phyloP scores from a whole-genome alignment of 106 monocot species.

The Allium sativum region DNA sequence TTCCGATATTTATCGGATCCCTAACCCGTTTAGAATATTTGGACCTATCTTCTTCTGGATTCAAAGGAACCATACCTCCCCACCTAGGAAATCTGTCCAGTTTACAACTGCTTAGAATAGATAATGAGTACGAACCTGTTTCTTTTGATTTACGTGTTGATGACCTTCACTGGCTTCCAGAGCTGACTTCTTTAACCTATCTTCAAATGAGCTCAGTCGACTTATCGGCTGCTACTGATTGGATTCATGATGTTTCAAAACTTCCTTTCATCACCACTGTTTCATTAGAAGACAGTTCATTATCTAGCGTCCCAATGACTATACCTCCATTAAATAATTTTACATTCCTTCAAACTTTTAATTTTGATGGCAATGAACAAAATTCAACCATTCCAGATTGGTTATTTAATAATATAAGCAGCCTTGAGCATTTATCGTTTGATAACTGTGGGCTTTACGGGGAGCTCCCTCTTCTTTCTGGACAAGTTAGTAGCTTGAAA shows the following conservation, averaged over 20 bases:
- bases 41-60: not conserved
- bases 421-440: not conserved
- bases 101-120: not conserved
- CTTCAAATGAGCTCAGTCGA: not conserved
- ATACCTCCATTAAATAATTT: not conserved
- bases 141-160: not conserved
- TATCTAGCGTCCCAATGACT: not conserved
- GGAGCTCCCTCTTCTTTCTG: not conserved
- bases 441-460: constrained; percentile 1
- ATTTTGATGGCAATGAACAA: not conserved
- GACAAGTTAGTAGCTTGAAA: not conserved
- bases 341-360: not conserved
- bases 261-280: not conserved
- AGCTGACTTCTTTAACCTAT: not conserved
- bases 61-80: not conserved
- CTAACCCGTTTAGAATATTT: not conserved
- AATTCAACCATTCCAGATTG: not conserved
- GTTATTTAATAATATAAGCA: constrained; percentile 2
- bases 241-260: not conserved
- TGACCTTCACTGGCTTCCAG: not conserved
- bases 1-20: not conserved
- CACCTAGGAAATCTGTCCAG: constrained; percentile 1
- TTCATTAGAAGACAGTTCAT: not conserved
- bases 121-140: not conserved
- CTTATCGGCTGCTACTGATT: not conserved